Evolutionary conservation across 179 eudicot species (phyloP).

Genomic region (Beta macrorhiza): DNA sequence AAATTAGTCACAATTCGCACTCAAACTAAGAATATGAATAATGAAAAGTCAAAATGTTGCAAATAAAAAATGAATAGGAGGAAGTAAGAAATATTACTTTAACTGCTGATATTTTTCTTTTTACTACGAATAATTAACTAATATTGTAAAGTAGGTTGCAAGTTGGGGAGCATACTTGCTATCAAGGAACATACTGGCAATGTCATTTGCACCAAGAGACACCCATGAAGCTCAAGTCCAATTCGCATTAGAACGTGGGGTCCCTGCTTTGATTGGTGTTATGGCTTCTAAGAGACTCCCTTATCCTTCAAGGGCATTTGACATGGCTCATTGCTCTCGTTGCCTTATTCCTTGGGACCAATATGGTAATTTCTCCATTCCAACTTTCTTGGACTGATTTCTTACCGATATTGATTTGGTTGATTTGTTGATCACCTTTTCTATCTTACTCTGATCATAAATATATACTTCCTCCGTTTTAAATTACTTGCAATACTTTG

Average conservation of each 20-base stretch:
- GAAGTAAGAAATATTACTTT: too few species aligned
- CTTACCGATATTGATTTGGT: too few species aligned
- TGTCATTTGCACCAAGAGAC: constrained; percentile 89
- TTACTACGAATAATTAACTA: too few species aligned
- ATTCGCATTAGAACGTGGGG: constrained; percentile 87
- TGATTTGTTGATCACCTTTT: too few species aligned
- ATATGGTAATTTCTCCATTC: constrained; percentile 42
- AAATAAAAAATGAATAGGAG: too few species aligned
- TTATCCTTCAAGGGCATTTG: constrained; percentile 82
- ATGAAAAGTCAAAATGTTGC: too few species aligned
- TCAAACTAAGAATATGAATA: too few species aligned
- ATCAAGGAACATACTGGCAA: constrained; percentile 57
- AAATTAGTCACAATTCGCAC: too few species aligned
- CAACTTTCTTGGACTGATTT: background rate
- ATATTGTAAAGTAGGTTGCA: constrained; percentile 50
- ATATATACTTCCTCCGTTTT: too few species aligned
- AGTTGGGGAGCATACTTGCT: constrained; percentile 90
- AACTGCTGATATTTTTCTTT: too few species aligned
- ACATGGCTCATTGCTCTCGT: constrained; percentile 96
- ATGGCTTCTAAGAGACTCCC: constrained; percentile 75
- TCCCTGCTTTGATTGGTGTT: constrained; percentile 82
- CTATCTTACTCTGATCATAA: too few species aligned
- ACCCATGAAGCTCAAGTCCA: constrained; percentile 92
- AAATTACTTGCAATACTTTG: too few species aligned
- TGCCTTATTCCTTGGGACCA: constrained; percentile 90